These are phyloP conservation scores for Acanthamoeba culbertsoni DNA, from an alignment of 208 protist genomes.

Conservation along the genomic window DNA sequence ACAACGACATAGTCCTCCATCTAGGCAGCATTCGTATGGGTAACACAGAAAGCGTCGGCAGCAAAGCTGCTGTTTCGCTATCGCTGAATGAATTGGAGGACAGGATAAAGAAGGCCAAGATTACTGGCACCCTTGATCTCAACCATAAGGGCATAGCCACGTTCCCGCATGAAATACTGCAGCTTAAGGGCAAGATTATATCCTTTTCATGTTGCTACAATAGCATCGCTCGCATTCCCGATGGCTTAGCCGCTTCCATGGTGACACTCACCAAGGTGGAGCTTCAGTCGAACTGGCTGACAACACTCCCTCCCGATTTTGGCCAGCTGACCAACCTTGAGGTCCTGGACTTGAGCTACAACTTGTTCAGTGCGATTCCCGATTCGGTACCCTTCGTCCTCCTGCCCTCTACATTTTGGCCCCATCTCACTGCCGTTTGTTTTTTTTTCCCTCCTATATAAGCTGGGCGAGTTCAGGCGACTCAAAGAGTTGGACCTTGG, in stretches of 20 bases:
- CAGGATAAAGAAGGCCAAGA: background rate
- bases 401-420: background rate
- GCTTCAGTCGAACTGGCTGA: conserved; percentile 44
- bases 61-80: background rate
- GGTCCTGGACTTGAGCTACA: conserved; percentile 36
- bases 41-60: background rate
- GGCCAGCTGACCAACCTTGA: conserved; percentile 43
- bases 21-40: conserved; percentile 4
- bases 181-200: conserved; percentile 10
- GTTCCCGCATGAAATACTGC: background rate
- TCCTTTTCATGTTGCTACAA: background rate
- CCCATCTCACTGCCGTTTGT: background rate
- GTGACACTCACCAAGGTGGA: background rate
- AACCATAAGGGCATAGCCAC: conserved; percentile 21
- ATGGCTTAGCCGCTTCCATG: background rate
- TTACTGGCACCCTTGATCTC: conserved; percentile 15
- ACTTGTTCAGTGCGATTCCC: background rate
- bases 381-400: background rate
- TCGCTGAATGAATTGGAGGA: conserved; percentile 23
- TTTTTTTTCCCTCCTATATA: background rate
- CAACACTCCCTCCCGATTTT: conserved; percentile 26
- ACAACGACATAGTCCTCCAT: too few species aligned
- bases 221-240: conserved; percentile 2
- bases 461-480: conserved; percentile 21
- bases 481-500: conserved; percentile 35